Evolutionary conservation across 2,329 filamentous ascomycete genomes (phyloP), one percentile per base, ranked within the genome.

Genomic region (Fusarium sp.): DNA sequence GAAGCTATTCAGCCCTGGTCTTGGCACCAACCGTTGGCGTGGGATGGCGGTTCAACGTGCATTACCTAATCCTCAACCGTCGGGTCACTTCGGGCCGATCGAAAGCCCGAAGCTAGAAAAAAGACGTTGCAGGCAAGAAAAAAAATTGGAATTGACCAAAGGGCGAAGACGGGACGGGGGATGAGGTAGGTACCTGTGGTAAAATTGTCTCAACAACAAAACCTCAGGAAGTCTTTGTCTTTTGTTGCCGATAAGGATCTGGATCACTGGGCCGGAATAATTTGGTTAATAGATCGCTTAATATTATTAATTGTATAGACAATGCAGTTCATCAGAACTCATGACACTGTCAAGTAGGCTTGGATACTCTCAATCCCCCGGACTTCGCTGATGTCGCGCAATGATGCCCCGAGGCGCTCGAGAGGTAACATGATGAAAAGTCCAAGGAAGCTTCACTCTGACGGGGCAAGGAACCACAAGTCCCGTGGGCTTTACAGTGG

Each of bases 181-280:
- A 33, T 8, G 67, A 71, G 62, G 68, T 75, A 71, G 62, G 68
- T 75, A 73, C 72, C 70, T 71, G 41, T 54, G 59, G 35, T 71
- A 75, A 75, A 48, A 75, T 75, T 75, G 50, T 75, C 72, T 75
- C 73, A 74, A 75, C 73, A 73, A 63, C 29, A 57, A 75, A 71
- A 71, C 63, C 60, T 71, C 67, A 73, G 63, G 35, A 63, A 71
- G 66, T 73, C 66, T 45, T n/a, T 35, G 43, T n/a, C 16, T 33
- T n/a, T 45, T 29, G 8, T n/a, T 43, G 16, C 37, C 20, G 22
- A 39, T 54, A 54, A 31, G 27, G 27, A 31, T 10, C 37, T 27
- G 29, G 16, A 5, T 11, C 13, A n/a, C 16, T 27, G 39, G 50
- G 18, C 10, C n/a, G 29, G 43, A 20, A 20, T 35, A 24, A 54